phyloP scores from a whole-genome alignment of 2,329 filamentous ascomycete species.

The Metarhizium robertsii region DNA sequence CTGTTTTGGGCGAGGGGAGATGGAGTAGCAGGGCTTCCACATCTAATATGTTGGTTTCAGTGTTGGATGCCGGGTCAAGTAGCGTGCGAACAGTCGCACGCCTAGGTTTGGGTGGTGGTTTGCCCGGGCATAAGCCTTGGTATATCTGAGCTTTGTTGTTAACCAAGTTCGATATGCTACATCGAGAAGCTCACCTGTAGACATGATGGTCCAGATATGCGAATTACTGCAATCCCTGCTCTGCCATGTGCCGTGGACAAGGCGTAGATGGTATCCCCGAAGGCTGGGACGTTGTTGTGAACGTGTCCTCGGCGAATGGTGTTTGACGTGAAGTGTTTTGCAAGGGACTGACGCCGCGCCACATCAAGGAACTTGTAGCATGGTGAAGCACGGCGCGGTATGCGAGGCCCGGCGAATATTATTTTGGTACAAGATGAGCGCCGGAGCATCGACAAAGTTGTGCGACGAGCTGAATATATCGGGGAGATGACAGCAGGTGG shows the following conservation, averaged over 20 bases:
- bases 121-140: conserved; percentile 37
- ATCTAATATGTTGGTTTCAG: conserved; percentile 49
- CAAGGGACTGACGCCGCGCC: background rate
- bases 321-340: conserved; percentile 1
- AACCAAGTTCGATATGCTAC: background rate
- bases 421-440: conserved; percentile 1
- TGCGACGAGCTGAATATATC: background rate
- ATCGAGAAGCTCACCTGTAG: conserved; percentile 33
- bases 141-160: conserved; percentile 34
- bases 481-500: background rate
- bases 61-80: conserved; percentile 36
- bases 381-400: background rate
- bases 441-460: conserved; percentile 5
- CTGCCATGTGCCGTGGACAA: conserved; percentile 78
- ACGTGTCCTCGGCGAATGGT: background rate
- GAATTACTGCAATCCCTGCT: conserved; percentile 83
- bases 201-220: conserved; percentile 74
- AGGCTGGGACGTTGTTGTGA: conserved; percentile 6
- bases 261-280: conserved; percentile 72
- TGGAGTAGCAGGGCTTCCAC: conserved; percentile 71
- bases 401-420: background rate
- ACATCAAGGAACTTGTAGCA: background rate
- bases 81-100: conserved; percentile 67
- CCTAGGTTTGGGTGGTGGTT: conserved; percentile 35
- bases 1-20: conserved; percentile 72